phyloP scores from a whole-genome alignment of 148 eudicot genomes.

The Heliosperma pusillum region DNA sequence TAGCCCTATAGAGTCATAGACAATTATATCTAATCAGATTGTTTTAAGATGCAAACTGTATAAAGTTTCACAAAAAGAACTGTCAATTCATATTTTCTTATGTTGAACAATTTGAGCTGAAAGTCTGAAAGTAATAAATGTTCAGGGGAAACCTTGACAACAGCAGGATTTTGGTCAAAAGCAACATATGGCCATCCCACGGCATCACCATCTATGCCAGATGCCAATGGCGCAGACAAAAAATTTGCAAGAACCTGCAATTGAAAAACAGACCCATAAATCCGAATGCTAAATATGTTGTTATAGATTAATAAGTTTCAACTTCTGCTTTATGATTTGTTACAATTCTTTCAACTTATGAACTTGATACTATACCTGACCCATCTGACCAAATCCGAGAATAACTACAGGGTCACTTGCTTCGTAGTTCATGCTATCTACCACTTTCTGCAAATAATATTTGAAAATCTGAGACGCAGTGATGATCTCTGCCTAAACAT shows the following conservation, averaged over 20 bases:
- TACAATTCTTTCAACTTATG: background rate
- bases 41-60: background rate
- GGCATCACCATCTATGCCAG: slow-evolving; percentile 57
- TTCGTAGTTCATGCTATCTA: slow-evolving; percentile 55
- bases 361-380: slow-evolving; percentile 51
- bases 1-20: slow-evolving; percentile 3
- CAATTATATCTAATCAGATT: background rate
- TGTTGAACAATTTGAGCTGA: background rate
- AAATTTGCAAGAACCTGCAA: slow-evolving; percentile 91
- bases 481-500: slow-evolving; percentile 4
- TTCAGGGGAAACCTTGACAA: slow-evolving; percentile 64
- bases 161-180: slow-evolving; percentile 86
- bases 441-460: slow-evolving; percentile 46
- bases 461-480: slow-evolving; percentile 4
- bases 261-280: background rate
- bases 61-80: background rate
- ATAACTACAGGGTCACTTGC: slow-evolving; percentile 88
- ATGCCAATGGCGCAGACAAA: slow-evolving; percentile 71
- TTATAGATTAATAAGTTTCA: background rate
- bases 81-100: background rate
- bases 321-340: background rate
- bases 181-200: slow-evolving; percentile 87
- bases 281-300: slow-evolving; percentile 4
- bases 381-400: slow-evolving; percentile 98
- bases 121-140: background rate